Base-by-base conservation (phyloP, 352 stramenopile genomes). In the Globisporangium nunn region DNA sequence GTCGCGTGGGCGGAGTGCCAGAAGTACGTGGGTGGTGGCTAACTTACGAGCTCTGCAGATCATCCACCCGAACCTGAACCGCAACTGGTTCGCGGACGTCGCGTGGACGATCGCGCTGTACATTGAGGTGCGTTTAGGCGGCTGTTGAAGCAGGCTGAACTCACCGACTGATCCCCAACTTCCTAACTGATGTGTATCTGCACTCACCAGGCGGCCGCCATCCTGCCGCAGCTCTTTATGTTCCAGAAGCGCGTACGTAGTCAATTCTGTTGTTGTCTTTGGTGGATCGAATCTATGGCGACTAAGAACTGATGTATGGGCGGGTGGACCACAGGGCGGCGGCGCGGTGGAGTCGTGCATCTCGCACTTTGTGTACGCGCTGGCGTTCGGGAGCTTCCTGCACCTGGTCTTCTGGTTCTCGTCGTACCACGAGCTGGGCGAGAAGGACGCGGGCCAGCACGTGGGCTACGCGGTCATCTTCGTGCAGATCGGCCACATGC, bases 321-420 rank as follows among this genome's bases (percentile, higher is more conserved):
- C 47, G 4, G 41, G n/a, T 39, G 31, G 15, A 41, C 23, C 23
- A 23, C 52, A 93, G 86, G 81, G 87, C 44, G 92, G 87, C 33
- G 93, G 91, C 53, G 89, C 96, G 1, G 92, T 98, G n/a, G 96
- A 98, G 68, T 88, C 97, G 35, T 91, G 97, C 58, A 98, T 97
- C 46, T 97, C 93, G 53, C 95, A 99, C 73, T 98, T 98, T 70
- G 93, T 99, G 52, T 97, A 97, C 57, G 93, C 93, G 7, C 73
- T 98, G 12, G 93, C 93, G 15, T 98, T 98, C 70, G 90, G 93
- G 47, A 85, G 95, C 57, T 84, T 98, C 56, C 81, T 99, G 72
- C 95, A 99, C 71, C 87, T 98, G 56, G 85, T 98, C 54, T 99
- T 99, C 71, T 99, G 96, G 97, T 90, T 98, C 60, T 98, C 94